These are phyloP conservation scores for Ceratobasidium sp. DNA, from an alignment of 1,284 basidiomycete species.

Conservation along the genomic window DNA sequence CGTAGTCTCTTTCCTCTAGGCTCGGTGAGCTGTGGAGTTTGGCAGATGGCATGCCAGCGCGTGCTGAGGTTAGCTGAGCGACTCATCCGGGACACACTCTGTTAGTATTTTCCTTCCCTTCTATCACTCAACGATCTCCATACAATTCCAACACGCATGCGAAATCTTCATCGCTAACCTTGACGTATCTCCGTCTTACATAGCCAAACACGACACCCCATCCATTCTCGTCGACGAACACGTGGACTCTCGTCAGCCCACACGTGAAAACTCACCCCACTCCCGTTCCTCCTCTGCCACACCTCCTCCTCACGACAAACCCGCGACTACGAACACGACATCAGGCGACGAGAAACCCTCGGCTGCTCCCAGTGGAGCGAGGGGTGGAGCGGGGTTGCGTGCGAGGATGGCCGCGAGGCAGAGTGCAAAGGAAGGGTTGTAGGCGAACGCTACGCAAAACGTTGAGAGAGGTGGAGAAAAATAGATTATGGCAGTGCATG, in stretches of 20 bases:
- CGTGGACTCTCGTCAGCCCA: neutral
- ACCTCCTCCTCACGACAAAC: constrained; percentile 5
- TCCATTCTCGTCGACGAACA: constrained; percentile 32
- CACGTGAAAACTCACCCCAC: neutral
- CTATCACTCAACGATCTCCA: neutral
- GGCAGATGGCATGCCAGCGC: constrained; percentile 89
- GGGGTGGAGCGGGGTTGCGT: constrained; percentile 29
- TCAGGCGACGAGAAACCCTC: constrained; percentile 19
- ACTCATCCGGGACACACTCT: constrained; percentile 65
- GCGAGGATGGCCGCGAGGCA: constrained; percentile 24
- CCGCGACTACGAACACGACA: neutral
- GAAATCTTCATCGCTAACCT: neutral
- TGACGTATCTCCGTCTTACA: constrained; percentile 2
- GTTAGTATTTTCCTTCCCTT: constrained; percentile 37
- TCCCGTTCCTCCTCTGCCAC: neutral
- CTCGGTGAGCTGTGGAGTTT: constrained; percentile 87
- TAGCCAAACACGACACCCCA: constrained; percentile 17
- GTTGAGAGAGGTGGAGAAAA: neutral
- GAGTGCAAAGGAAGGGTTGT: constrained; percentile 10
- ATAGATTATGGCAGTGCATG: neutral
- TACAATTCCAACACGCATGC: neutral
- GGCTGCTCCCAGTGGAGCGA: neutral
- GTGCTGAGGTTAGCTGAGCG: constrained; percentile 77
- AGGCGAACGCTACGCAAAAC: neutral
- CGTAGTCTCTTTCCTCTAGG: constrained; percentile 61